Evolutionary conservation across 2,329 filamentous ascomycete species (phyloP), one percentile per base, ranked within the genome.

Genomic region (Arthrinium phaeospermum): DNA sequence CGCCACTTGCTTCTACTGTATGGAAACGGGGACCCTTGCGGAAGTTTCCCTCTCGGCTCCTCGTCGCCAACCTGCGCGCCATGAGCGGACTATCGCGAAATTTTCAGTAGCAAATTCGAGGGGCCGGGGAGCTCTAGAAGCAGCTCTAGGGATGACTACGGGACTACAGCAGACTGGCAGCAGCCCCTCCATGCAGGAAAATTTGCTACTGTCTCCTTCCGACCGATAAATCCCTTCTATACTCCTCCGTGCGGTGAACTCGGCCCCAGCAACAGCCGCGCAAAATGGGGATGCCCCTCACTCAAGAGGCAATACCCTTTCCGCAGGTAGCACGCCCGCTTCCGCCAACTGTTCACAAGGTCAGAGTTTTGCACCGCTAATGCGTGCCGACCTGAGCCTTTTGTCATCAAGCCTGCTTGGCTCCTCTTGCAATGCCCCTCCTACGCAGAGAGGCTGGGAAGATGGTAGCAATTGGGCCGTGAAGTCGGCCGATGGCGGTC

Each of bases 301-400:
- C 22, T 41, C 34, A n/a, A 41, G 30, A 64, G 57, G 57, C 57
- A 64, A 41, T 13, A 41, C 57, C 34, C 34, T 64, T 64, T 64
- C 57, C 57, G 57, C 57, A 41, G 57, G 19, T 41, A 64, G 34
- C 7, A n/a, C 19, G 34, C 41, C 57, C 8, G 16, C 53, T 61
- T 64, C 57, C 57, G 34, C 34, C 57, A 64, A 41, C 41, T 64
- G 34, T 34, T 64, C 57, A 13, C 57, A 12, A 6, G 19, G 34
- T 64, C 57, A 64, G 22, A 64, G 12, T 64, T 64, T 64, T 64
- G 57, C 57, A 64, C 57, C 57, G 57, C 57, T 64, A 64, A 64
- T 64, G 57, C 34, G 57, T 41, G 57, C n/a, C 34, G 57, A 64
- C 57, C 57, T 64, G 57, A 64, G 57, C 34, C 34, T 37, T 64